A percentile compares a stretch with the other conserved stretches of the same genome.
Evolutionary conservation across 441 rosid genomes (phyloP).

Genomic region (Lepidium campestre): DNA sequence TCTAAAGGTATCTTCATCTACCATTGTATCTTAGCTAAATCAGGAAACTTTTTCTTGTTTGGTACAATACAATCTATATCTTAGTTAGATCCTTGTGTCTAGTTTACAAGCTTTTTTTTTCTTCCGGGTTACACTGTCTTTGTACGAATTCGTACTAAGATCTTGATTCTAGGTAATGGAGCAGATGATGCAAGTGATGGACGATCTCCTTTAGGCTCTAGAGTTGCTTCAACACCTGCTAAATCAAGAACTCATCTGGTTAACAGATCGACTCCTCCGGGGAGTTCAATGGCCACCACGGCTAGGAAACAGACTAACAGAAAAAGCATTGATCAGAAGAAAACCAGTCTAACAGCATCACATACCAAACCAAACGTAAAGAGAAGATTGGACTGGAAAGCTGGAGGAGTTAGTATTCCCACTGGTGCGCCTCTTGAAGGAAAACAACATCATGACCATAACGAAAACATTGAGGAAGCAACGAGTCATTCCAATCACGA

Average conservation of each 20-base stretch:
- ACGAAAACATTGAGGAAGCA: conserved; percentile 10
- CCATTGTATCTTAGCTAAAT: conserved; percentile 8
- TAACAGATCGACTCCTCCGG: conserved; percentile 41
- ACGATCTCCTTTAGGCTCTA: conserved; percentile 35
- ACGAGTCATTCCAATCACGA: conserved; percentile 21
- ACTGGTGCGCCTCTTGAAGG: conserved; percentile 24
- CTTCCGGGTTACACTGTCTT: background rate
- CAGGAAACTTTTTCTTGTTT: conserved; percentile 11
- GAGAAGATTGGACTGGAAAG: conserved; percentile 53
- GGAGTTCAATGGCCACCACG: conserved; percentile 37
- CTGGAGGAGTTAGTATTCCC: conserved; percentile 36
- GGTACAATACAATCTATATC: background rate
- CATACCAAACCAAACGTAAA: conserved; percentile 36
- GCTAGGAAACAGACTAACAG: conserved; percentile 44
- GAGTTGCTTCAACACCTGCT: conserved; percentile 30
- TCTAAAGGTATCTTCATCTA: conserved; percentile 45
- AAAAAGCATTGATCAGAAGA: conserved; percentile 45
- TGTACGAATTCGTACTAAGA: background rate
- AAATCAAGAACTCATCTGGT: conserved; percentile 32
- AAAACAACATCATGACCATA: conserved; percentile 18
- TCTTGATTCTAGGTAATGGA: background rate
- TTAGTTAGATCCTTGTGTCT: background rate
- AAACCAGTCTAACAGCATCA: conserved; percentile 23
- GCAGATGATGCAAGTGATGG: conserved; percentile 46
- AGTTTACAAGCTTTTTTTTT: background rate